Evolutionary conservation across 2,329 filamentous ascomycete genomes (phyloP).

Genomic region (Alternaria sp.): DNA sequence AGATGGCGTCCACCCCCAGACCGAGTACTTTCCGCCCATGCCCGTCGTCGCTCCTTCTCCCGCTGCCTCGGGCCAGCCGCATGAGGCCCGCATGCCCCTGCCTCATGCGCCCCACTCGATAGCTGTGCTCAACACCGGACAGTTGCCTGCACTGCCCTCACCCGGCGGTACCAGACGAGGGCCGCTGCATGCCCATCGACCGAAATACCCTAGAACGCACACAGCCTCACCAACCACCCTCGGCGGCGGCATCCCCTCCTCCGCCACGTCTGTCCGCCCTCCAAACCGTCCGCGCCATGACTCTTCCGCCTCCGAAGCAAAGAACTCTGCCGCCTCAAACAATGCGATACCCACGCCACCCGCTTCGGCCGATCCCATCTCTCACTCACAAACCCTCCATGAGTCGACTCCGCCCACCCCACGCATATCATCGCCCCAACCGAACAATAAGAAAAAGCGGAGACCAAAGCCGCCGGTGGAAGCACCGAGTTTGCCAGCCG

Average conservation of each 20-base stretch:
- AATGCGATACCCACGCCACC: slow-evolving; percentile 65
- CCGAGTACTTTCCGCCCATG: slow-evolving; percentile 83
- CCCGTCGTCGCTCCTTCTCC: slow-evolving; percentile 53
- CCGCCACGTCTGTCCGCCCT: slow-evolving; percentile 46
- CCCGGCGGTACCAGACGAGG: slow-evolving; percentile 71
- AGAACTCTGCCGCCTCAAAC: slow-evolving; percentile 50
- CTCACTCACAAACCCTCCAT: slow-evolving; percentile 42
- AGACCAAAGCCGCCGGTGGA: slow-evolving; percentile 46
- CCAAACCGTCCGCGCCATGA: slow-evolving; percentile 46
- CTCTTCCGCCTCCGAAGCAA: slow-evolving; percentile 52
- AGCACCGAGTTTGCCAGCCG: slow-evolving; percentile 59
- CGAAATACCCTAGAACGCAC: slow-evolving; percentile 71
- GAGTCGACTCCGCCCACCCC: slow-evolving; percentile 56
- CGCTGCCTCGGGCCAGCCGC: slow-evolving; percentile 45
- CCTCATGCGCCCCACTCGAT: slow-evolving; percentile 66
- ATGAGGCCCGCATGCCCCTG: slow-evolving; percentile 46
- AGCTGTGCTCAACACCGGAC: slow-evolving; percentile 78
- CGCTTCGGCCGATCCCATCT: slow-evolving; percentile 52
- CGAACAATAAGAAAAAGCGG: slow-evolving; percentile 54
- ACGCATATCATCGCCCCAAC: slow-evolving; percentile 57
- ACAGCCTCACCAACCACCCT: slow-evolving; percentile 81
- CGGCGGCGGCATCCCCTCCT: slow-evolving; percentile 43
- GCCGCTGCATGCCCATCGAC: slow-evolving; percentile 54
- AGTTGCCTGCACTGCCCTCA: slow-evolving; percentile 80
- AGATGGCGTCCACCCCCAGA: slow-evolving; percentile 69